A percentile compares a stretch with the other conserved stretches of the same genome.
These are phyloP conservation scores for Diaporthe destruens DNA, from an alignment of 2,329 filamentous ascomycete genomes.

Conservation along the genomic window DNA sequence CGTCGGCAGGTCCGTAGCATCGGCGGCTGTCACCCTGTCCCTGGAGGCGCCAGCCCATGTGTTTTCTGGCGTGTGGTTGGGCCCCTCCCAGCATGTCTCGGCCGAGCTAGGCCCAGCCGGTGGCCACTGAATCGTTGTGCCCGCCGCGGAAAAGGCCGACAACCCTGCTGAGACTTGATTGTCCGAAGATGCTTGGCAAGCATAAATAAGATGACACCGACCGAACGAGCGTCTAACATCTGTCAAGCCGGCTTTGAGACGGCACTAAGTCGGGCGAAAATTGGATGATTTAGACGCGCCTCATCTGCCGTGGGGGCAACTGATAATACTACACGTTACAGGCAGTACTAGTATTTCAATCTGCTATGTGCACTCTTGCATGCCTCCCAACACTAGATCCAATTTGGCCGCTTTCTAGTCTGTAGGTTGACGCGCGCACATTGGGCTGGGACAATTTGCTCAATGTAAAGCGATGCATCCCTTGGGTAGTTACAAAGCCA, in stretches of 20 bases:
- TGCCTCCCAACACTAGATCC: too few species aligned
- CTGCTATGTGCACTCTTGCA: too few species aligned
- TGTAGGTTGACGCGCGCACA: too few species aligned
- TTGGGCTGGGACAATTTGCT: too few species aligned
- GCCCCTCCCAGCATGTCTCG: conserved; percentile 1
- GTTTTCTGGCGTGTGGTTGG: background rate
- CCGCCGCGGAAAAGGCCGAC: background rate
- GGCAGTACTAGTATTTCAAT: too few species aligned
- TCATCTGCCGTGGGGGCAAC: too few species aligned
- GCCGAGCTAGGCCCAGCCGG: conserved; percentile 6
- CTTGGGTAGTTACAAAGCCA: background rate
- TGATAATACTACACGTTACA: too few species aligned
- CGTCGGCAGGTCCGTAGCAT: conserved; percentile 12
- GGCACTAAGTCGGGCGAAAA: conserved; percentile 22
- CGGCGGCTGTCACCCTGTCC: background rate
- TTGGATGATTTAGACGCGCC: conserved; percentile 16
- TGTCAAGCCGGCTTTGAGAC: conserved; percentile 20
- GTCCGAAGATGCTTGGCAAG: conserved; percentile 16
- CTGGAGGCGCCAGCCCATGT: background rate
- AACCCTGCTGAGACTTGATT: conserved; percentile 17
- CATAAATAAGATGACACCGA: conserved; percentile 30
- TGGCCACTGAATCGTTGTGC: conserved; percentile 20
- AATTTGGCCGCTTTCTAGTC: too few species aligned
- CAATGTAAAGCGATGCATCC: too few species aligned
- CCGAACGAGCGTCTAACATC: conserved; percentile 16